Evolutionary conservation across 129 eudicot species (phyloP).

Genomic region (Lactuca saligna): DNA sequence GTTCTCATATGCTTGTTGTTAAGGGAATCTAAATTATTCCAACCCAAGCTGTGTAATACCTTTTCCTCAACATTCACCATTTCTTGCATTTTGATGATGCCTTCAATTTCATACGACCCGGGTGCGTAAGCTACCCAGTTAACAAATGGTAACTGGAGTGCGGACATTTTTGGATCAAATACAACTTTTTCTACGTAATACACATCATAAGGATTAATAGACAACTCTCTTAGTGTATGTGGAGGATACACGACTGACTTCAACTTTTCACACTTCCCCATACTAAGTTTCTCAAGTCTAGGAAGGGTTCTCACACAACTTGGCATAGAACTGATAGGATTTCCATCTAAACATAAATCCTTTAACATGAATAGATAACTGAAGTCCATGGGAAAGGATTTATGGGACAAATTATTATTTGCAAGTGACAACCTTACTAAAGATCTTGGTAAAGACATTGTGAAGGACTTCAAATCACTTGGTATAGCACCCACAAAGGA

Average conservation of each 20-base stretch:
- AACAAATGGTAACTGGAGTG: background rate
- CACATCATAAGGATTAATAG: too few species aligned
- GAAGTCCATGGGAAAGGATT: background rate
- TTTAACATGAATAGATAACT: background rate
- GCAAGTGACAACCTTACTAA: background rate
- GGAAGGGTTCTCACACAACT: background rate
- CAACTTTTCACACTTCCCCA: background rate
- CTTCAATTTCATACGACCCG: background rate
- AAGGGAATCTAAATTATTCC: background rate
- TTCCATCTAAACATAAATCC: background rate
- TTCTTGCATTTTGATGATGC: background rate
- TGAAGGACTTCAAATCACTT: background rate
- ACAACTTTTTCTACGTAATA: too few species aligned
- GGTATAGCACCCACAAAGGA: background rate
- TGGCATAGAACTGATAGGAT: background rate
- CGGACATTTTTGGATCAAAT: background rate
- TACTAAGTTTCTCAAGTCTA: background rate
- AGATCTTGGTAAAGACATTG: background rate
- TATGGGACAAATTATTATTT: background rate
- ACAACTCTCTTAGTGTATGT: too few species aligned
- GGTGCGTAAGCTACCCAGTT: background rate
- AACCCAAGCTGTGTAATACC: background rate
- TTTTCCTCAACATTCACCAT: background rate
- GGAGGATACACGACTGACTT: too few species aligned
- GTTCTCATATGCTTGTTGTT: background rate